Percentiles rank a stretch among this genome's conserved stretches.
Evolutionary conservation across 2,329 filamentous ascomycete species (phyloP).

Genomic region (Pseudocercospora macadamiae): DNA sequence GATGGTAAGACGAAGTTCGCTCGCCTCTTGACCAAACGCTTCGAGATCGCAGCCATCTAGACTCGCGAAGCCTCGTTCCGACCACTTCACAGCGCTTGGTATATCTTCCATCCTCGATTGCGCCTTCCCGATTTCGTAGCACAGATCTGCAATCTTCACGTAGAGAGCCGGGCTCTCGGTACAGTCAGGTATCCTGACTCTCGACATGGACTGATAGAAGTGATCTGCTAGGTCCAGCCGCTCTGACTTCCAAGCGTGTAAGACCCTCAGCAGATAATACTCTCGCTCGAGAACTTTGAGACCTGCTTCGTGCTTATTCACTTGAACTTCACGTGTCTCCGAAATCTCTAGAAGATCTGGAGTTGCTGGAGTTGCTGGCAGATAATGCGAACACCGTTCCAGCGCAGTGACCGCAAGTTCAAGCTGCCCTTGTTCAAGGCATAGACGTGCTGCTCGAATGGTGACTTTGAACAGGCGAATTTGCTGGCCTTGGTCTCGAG

Average conservation of each 20-base stretch:
- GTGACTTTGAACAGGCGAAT: conserved; percentile 67
- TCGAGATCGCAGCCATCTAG: conserved; percentile 61
- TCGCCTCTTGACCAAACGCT: conserved; percentile 59
- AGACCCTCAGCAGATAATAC: conserved; percentile 67
- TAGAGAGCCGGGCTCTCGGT: conserved; percentile 38
- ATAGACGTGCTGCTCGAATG: conserved; percentile 66
- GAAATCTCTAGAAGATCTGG: conserved; percentile 23
- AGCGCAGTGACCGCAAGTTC: conserved; percentile 64
- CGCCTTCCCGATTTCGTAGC: conserved; percentile 72
- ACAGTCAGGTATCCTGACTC: conserved; percentile 46
- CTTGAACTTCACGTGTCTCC: conserved; percentile 16
- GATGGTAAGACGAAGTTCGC: conserved; percentile 68
- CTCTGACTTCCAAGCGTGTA: conserved; percentile 74
- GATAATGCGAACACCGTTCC: conserved; percentile 63
- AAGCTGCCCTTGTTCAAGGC: conserved; percentile 62
- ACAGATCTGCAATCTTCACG: conserved; percentile 67
- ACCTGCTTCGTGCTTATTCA: conserved; percentile 35
- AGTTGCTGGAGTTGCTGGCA: conserved; percentile 11
- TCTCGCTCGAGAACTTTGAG: conserved; percentile 56
- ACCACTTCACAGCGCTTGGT: conserved; percentile 68
- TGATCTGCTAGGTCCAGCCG: conserved; percentile 77
- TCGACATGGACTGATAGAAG: conserved; percentile 60
- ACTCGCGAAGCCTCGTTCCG: conserved; percentile 66
- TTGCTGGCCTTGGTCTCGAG: conserved; percentile 34
- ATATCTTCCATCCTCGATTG: conserved; percentile 58